phyloP scores from a whole-genome alignment of 768 basidiomycete species.

The Pisolithus marmoratus region DNA sequence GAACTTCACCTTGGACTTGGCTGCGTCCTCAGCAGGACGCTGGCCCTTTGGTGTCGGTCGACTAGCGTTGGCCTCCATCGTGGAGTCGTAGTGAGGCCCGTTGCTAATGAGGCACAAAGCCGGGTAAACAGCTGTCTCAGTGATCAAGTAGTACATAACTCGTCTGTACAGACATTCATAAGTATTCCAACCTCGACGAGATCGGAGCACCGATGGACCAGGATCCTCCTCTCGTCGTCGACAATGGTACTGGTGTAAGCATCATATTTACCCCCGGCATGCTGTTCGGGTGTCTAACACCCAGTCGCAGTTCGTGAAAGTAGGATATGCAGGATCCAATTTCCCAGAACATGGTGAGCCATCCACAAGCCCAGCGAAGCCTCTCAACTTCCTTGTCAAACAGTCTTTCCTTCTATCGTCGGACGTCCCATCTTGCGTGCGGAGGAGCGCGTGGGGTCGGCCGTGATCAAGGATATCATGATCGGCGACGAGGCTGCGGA shows the following conservation, averaged over 20 bases:
- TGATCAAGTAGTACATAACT: not conserved
- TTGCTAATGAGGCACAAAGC: slow-evolving; percentile 10
- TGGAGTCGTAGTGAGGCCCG: not conserved
- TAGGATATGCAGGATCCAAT: slow-evolving; percentile 88
- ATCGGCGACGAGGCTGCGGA: slow-evolving; percentile 94
- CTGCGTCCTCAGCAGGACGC: slow-evolving; percentile 15
- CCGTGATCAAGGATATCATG: slow-evolving; percentile 96
- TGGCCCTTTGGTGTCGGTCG: not conserved
- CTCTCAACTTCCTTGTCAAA: not conserved
- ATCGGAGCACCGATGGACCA: slow-evolving; percentile 21
- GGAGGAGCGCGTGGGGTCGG: slow-evolving; percentile 85
- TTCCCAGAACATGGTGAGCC: slow-evolving; percentile 85
- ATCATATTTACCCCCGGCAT: not conserved
- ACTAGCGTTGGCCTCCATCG: not conserved
- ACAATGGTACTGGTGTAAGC: slow-evolving; percentile 85
- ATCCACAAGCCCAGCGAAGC: not conserved
- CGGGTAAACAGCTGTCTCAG: slow-evolving; percentile 15
- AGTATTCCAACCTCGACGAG: not conserved
- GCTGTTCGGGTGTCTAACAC: slow-evolving; percentile 1
- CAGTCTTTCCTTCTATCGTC: slow-evolving; percentile 95
- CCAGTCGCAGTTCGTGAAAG: slow-evolving; percentile 72
- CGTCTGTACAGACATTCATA: not conserved
- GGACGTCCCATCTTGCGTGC: slow-evolving; percentile 96
- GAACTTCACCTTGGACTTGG: slow-evolving; percentile 19
- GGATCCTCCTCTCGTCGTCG: slow-evolving; percentile 63